Evolutionary conservation across 129 eudicot genomes (phyloP).

Genomic region (Apium graveolens): DNA sequence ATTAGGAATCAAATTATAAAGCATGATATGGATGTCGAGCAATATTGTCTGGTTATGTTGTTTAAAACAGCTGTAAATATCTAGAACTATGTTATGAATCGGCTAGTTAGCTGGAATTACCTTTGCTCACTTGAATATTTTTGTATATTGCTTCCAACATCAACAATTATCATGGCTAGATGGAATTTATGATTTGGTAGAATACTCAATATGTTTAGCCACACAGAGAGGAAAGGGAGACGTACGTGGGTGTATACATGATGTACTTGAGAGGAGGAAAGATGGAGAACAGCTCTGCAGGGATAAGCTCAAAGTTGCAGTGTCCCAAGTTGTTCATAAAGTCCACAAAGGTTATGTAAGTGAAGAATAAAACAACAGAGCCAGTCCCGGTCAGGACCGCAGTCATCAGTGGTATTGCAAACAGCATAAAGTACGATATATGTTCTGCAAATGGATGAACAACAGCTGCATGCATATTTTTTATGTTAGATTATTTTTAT

Average conservation of each 20-base stretch:
- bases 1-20: no score
- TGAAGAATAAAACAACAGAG: constrained; percentile 28
- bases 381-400: constrained; percentile 19
- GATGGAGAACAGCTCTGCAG: constrained; percentile 36
- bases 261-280: constrained; percentile 75
- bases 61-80: no score
- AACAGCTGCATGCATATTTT: constrained; percentile 40
- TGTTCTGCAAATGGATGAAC: constrained; percentile 76
- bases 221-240: not conserved
- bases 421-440: constrained; percentile 40
- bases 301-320: constrained; percentile 70
- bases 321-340: constrained; percentile 75
- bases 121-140: no score
- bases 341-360: constrained; percentile 46
- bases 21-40: no score
- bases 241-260: constrained; percentile 81
- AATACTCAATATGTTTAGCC: not conserved
- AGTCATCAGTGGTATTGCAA: constrained; percentile 44
- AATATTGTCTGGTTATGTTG: no score
- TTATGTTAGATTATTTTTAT: not conserved
- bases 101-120: no score
- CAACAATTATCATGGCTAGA: no score
- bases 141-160: no score
- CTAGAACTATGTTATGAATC: no score
- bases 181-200: not conserved